These are phyloP conservation scores for Eucalyptus microcorys DNA, from an alignment of 345 rosid genomes.

Conservation along the genomic window DNA sequence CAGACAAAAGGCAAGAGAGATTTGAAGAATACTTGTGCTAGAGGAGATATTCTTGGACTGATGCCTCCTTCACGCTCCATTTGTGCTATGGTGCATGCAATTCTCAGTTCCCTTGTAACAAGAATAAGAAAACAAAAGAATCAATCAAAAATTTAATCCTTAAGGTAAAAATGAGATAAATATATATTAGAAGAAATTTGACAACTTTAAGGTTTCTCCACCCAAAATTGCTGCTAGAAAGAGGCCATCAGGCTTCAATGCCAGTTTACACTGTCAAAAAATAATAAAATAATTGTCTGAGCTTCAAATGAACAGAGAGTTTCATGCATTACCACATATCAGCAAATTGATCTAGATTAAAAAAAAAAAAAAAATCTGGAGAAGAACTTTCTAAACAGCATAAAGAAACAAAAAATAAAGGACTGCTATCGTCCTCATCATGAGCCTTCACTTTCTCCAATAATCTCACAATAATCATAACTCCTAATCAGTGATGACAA, in stretches of 20 bases:
- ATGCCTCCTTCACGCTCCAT: slow-evolving; percentile 99
- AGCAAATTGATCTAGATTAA: background rate
- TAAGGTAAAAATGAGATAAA: background rate
- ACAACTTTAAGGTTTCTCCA: slow-evolving; percentile 94
- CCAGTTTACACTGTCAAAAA: slow-evolving; percentile 70
- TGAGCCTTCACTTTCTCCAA: background rate
- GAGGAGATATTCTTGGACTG: slow-evolving; percentile 88
- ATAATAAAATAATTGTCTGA: slow-evolving; percentile 6
- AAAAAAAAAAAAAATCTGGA: background rate
- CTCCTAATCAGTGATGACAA: background rate
- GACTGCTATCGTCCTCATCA: background rate
- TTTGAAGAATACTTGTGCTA: slow-evolving; percentile 65
- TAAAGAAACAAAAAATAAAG: background rate
- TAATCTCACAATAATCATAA: background rate
- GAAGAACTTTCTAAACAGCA: background rate
- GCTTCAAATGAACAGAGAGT: background rate
- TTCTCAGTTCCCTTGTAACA: slow-evolving; percentile 67
- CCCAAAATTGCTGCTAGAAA: slow-evolving; percentile 98
- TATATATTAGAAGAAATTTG: background rate
- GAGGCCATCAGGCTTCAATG: slow-evolving; percentile 97
- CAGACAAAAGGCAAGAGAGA: background rate
- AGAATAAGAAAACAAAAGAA: background rate
- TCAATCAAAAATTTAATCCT: background rate
- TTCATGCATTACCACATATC: background rate
- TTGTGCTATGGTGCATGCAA: slow-evolving; percentile 97